Conservation (phyloP, 106 monocot species). For the Dioscorea zingiberensis region DNA sequence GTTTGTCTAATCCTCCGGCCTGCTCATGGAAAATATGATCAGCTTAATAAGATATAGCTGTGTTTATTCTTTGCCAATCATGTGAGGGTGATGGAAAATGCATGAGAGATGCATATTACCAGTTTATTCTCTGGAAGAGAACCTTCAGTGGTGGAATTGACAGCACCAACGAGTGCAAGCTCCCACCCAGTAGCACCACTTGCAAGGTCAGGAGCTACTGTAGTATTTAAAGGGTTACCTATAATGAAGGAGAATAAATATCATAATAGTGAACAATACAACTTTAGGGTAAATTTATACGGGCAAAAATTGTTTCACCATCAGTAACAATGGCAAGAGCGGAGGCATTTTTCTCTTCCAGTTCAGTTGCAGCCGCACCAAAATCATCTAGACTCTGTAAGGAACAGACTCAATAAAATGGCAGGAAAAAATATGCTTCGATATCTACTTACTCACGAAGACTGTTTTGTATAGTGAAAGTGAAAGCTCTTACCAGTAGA, state of each 20-base stretch:
- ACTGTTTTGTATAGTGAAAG: background rate
- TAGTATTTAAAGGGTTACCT: conserved; percentile 25
- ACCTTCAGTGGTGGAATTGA: conserved; percentile 33
- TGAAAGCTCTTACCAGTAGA: conserved; percentile 37
- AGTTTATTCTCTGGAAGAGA: conserved; percentile 32
- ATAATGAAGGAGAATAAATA: background rate
- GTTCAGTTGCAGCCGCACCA: conserved; percentile 10
- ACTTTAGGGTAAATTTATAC: no score
- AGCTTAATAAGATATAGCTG: background rate
- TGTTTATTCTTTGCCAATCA: no score
- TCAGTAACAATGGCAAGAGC: conserved; percentile 29
- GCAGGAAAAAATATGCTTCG: no score
- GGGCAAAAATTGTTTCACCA: conserved; percentile 10
- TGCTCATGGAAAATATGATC: background rate
- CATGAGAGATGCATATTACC: conserved; percentile 16
- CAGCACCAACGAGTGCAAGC: conserved; percentile 36
- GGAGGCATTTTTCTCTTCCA: conserved; percentile 36
- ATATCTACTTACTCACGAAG: no score
- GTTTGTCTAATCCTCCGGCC: conserved; percentile 41
- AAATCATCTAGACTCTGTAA: conserved; percentile 43
- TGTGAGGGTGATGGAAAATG: no score
- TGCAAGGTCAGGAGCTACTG: conserved; percentile 5
- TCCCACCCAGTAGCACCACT: conserved; percentile 35
- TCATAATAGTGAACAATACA: background rate
- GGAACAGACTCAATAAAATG: background rate